A percentile compares a stretch with the other conserved stretches of the same genome.
Conservation (phyloP, 2,329 filamentous ascomycete species). For the Colletotrichum gigasporum region DNA sequence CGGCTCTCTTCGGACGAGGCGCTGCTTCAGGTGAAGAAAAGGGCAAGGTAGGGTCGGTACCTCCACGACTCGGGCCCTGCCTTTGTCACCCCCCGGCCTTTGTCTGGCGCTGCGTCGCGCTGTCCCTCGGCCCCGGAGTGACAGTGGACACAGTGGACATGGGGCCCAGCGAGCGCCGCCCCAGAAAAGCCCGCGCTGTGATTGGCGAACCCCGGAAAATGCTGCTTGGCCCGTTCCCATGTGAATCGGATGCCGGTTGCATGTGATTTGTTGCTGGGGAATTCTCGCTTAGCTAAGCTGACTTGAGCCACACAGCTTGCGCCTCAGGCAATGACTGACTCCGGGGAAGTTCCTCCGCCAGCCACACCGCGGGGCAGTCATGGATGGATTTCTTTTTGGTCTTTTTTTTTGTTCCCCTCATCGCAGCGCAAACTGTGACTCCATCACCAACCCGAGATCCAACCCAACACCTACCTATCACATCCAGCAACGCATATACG, state of each 20-base stretch:
- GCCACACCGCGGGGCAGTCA: constrained; percentile 33
- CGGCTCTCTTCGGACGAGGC: constrained; percentile 26
- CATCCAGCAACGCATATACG: background rate
- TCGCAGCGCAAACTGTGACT: constrained; percentile 8
- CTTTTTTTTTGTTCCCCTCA: background rate
- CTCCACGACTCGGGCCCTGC: constrained; percentile 17
- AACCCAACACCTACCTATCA: background rate
- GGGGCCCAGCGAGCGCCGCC: background rate
- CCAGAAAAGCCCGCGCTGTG: background rate
- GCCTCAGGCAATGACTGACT: too few relatives aligned
- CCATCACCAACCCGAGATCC: background rate
- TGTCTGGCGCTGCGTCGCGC: constrained; percentile 1
- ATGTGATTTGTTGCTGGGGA: constrained; percentile 21
- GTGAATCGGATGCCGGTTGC: constrained; percentile 28
- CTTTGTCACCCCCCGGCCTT: background rate
- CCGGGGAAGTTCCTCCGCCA: background rate
- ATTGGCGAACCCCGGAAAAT: constrained; percentile 32
- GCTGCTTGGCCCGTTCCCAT: constrained; percentile 21
- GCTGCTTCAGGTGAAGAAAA: background rate
- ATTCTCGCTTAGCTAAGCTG: background rate
- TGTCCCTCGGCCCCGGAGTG: constrained; percentile 30
- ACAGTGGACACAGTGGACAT: constrained; percentile 11
- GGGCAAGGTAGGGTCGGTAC: background rate
- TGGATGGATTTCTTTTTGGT: background rate
- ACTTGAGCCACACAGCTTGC: too few relatives aligned